Base-by-base conservation (phyloP, 2,329 filamentous ascomycete genomes). In the Trichoderma atrobrunneum region DNA sequence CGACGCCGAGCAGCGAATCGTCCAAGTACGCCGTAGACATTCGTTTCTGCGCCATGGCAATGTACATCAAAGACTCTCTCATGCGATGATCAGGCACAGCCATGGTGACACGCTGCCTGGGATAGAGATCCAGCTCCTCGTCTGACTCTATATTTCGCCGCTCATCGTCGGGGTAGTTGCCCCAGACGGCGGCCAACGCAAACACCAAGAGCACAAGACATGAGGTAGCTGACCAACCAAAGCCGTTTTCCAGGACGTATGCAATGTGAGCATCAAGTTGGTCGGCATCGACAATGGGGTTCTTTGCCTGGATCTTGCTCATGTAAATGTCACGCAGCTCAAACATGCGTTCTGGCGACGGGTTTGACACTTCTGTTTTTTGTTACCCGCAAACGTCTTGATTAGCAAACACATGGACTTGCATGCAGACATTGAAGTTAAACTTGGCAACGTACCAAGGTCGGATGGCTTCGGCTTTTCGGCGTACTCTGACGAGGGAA, bases 41-140 rank as follows among this genome's bases (percentile, higher is more conserved):
- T 66, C 63, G 48, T 6, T 66, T 66, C 48, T 66, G 63, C 4
- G 63, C 63, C 63, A 66, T 66, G 10, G 63, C 51, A 7, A 66
- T 66, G 30, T 66, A 66, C 63, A 66, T 66, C 7, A 66, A 16
- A 5, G 63, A 66, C 48, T 66, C 63, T 56, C 63, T 36, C 63
- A 66, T 66, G 21, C 63, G 63, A 2, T 66, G 63, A 16, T 66
- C 63, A 21, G 63, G 63, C 48, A 66, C 48, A 0, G 63, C 63
- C 48, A 66, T 36, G 16, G 63, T 66, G 16, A 66, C 63, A 0
- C 63, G 63, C 14, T 66, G 63, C 30, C 63, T 39, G 14, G 63
- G 63, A 39, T 56, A 28, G 7, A 66, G 28, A 12, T 57, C 48
- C 21, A 66, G 16, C 16, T 66, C 48, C 30, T 56, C 63, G 16